Conservation (phyloP, 345 rosid genomes). For the Xanthoceras sorbifolium region DNA sequence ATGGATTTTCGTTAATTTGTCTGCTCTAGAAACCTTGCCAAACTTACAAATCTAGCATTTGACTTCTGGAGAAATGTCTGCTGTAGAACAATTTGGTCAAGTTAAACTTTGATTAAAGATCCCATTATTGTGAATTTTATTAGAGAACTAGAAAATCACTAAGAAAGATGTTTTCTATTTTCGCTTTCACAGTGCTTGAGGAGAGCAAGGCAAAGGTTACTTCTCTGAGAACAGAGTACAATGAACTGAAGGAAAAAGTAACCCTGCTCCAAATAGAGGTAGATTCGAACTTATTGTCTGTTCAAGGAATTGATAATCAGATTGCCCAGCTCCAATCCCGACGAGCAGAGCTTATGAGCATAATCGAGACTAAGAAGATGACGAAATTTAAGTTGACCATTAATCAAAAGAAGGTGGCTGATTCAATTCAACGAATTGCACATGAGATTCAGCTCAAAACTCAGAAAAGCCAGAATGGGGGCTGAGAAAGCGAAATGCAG, state of each 20-base stretch:
- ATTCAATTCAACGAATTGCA: constrained; percentile 49
- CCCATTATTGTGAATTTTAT: constrained; percentile 53
- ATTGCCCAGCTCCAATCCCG: constrained; percentile 52
- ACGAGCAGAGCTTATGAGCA: constrained; percentile 38
- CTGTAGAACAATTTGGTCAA: constrained; percentile 56
- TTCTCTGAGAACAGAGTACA: constrained; percentile 61
- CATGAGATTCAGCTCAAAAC: constrained; percentile 58
- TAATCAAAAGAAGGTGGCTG: constrained; percentile 54
- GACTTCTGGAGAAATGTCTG: constrained; percentile 59
- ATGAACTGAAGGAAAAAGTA: constrained; percentile 51
- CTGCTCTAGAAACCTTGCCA: constrained; percentile 40
- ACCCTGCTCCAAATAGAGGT: constrained; percentile 50
- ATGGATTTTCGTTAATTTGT: constrained; percentile 61
- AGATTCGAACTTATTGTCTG: constrained; percentile 37
- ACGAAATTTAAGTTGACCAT: constrained; percentile 41
- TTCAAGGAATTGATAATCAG: constrained; percentile 59
- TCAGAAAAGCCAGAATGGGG: constrained; percentile 52
- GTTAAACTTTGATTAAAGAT: constrained; percentile 63
- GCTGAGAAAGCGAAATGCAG: constrained; percentile 50
- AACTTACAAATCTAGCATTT: constrained; percentile 49
- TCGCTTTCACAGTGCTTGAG: constrained; percentile 37
- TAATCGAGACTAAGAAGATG: constrained; percentile 40
- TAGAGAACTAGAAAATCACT: constrained; percentile 47
- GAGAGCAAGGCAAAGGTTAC: constrained; percentile 54
- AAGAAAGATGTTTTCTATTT: constrained; percentile 43